Evolutionary conservation across 768 basidiomycete genomes (phyloP).

Genomic region (Tricholomella constricta): DNA sequence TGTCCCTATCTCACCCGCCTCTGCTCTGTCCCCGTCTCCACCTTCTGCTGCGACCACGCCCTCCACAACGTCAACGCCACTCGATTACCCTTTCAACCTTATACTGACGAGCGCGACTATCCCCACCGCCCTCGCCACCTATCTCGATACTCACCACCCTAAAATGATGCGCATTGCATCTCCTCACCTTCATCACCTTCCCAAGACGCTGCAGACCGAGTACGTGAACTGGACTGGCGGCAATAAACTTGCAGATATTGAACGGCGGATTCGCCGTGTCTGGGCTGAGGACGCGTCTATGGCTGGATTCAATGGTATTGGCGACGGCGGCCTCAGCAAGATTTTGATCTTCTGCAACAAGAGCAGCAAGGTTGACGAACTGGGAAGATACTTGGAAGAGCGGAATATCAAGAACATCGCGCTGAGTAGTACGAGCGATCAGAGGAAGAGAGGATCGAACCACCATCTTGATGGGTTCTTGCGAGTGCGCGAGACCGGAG

Average conservation of each 20-base stretch:
- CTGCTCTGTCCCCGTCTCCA: conserved; percentile 14
- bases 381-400: conserved; percentile 58
- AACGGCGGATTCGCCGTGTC: conserved; percentile 67
- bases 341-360: conserved; percentile 86
- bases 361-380: conserved; percentile 61
- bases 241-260: conserved; percentile 80
- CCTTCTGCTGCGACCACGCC: conserved; percentile 19
- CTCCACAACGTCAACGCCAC: conserved; percentile 22
- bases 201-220: conserved; percentile 66
- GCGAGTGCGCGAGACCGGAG: conserved; percentile 24
- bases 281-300: conserved; percentile 67
- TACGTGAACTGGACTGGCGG: conserved; percentile 79
- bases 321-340: conserved; percentile 51
- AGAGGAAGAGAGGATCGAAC: conserved; percentile 68
- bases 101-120: conserved; percentile 87
- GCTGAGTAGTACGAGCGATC: conserved; percentile 63
- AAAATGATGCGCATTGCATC: conserved; percentile 73
- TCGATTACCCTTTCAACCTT: conserved; percentile 76
- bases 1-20: conserved; percentile 39
- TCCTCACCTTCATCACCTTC: conserved; percentile 78
- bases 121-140: conserved; percentile 68
- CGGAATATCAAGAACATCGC: conserved; percentile 65
- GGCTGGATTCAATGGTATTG: conserved; percentile 15
- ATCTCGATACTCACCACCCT: conserved; percentile 66
- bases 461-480: conserved; percentile 79